These are phyloP conservation scores for Crinitomyces ghanaensis DNA, from an alignment of 805 yeast genomes.

Conservation along the genomic window DNA sequence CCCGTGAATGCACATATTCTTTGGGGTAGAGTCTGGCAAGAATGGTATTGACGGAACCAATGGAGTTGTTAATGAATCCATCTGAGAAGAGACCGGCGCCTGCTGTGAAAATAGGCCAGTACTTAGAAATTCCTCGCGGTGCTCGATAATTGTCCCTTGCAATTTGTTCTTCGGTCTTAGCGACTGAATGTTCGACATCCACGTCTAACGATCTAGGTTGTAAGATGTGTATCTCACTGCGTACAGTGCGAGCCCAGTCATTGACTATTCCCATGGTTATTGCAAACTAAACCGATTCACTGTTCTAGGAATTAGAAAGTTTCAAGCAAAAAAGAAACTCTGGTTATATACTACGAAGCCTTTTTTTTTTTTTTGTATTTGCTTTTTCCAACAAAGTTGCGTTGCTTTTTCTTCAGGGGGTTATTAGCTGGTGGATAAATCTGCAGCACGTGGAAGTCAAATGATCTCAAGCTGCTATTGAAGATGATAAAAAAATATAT, in stretches of 20 bases:
- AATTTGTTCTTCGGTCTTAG: slow-evolving; percentile 1
- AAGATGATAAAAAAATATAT: too few relatives aligned
- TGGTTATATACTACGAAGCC: too few relatives aligned
- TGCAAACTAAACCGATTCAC: not conserved
- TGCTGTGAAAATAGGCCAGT: slow-evolving; percentile 66
- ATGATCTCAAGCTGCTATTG: too few relatives aligned
- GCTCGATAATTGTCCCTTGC: not conserved
- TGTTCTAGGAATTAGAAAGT: too few relatives aligned
- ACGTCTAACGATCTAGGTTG: slow-evolving; percentile 1
- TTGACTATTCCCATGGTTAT: slow-evolving; percentile 5
- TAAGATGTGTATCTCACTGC: slow-evolving; percentile 8
- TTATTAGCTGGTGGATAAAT: too few relatives aligned
- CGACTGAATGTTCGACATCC: slow-evolving; percentile 1
- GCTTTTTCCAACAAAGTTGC: too few relatives aligned
- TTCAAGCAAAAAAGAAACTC: too few relatives aligned
- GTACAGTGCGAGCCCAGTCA: slow-evolving; percentile 6
- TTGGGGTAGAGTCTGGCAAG: slow-evolving; percentile 53
- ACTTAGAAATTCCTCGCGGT: slow-evolving; percentile 19
- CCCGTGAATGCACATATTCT: slow-evolving; percentile 49
- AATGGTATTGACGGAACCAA: slow-evolving; percentile 66
- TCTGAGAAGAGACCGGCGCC: slow-evolving; percentile 93
- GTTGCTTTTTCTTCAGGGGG: too few relatives aligned
- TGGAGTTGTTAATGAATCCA: slow-evolving; percentile 82
- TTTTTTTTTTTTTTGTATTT: too few relatives aligned
- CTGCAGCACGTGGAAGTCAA: too few relatives aligned